Conservation (phyloP, 2,329 filamentous ascomycete species). For the Chaetomium sp. region DNA sequence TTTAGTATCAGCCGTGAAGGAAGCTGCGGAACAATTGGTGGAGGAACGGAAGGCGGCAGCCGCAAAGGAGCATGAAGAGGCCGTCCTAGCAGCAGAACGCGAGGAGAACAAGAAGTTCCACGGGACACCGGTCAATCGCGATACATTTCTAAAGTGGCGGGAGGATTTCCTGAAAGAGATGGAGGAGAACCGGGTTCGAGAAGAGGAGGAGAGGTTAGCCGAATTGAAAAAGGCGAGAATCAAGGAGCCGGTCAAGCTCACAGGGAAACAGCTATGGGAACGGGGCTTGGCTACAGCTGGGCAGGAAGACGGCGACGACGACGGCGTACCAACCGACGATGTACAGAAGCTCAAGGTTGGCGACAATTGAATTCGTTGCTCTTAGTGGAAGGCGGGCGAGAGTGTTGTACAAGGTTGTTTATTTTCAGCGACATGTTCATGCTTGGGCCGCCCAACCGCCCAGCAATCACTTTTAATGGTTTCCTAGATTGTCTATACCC, state of each 20-base stretch:
- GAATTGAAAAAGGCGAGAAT: slow-evolving; percentile 73
- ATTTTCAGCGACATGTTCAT: too few relatives aligned
- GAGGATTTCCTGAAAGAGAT: slow-evolving; percentile 72
- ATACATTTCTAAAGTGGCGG: slow-evolving; percentile 80
- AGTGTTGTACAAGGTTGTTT: too few relatives aligned
- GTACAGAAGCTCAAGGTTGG: slow-evolving; percentile 68
- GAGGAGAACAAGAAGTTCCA: slow-evolving; percentile 97
- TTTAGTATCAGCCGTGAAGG: slow-evolving; percentile 79
- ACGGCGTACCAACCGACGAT: slow-evolving; percentile 49
- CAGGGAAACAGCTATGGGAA: slow-evolving; percentile 74
- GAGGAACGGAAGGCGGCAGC: slow-evolving; percentile 62
- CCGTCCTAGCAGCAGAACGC: slow-evolving; percentile 57
- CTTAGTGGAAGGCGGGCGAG: neutral
- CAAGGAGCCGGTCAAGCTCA: slow-evolving; percentile 67
- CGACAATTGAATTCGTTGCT: slow-evolving; percentile 32
- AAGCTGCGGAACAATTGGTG: slow-evolving; percentile 81
- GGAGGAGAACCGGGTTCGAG: slow-evolving; percentile 60
- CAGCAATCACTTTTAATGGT: too few relatives aligned
- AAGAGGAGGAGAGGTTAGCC: slow-evolving; percentile 72
- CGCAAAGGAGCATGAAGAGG: slow-evolving; percentile 52
- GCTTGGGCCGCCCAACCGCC: too few relatives aligned
- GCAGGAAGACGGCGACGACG: slow-evolving; percentile 60
- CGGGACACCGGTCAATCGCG: slow-evolving; percentile 78
- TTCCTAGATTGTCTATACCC: too few relatives aligned
- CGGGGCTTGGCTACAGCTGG: slow-evolving; percentile 61